Evolutionary conservation across 345 rosid species (phyloP).

Genomic region (Eucalyptus rudis): DNA sequence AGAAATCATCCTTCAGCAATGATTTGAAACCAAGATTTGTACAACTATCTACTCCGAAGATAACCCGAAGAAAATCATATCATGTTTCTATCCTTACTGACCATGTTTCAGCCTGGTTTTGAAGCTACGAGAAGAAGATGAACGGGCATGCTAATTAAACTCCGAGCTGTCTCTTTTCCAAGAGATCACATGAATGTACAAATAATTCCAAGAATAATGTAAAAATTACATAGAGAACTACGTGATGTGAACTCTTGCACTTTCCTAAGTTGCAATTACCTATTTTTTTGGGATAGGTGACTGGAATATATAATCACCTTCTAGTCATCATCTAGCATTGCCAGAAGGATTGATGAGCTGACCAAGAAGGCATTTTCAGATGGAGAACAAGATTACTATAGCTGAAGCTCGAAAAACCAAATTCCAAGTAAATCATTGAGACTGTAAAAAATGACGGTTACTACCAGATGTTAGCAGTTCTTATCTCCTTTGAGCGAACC

Average conservation of each 20-base stretch:
- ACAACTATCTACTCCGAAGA: not conserved
- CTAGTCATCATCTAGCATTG: not conserved
- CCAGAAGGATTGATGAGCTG: not conserved
- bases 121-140: not conserved
- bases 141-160: not conserved
- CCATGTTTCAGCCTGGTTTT: not conserved
- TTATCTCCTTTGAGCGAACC: not conserved
- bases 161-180: not conserved
- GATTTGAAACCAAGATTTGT: not conserved
- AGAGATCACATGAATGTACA: not conserved
- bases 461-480: not conserved
- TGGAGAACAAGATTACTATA: not conserved
- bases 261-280: not conserved
- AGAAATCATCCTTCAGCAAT: not conserved
- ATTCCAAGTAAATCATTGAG: not conserved
- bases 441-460: not conserved
- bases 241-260: not conserved
- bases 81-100: not conserved
- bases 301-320: not conserved
- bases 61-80: not conserved
- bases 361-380: not conserved
- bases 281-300: not conserved
- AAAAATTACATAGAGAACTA: not conserved
- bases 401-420: not conserved
- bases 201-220: not conserved